These are phyloP conservation scores for Melampsora larici-populina DNA, from an alignment of 1,284 basidiomycete genomes.

Conservation along the genomic window DNA sequence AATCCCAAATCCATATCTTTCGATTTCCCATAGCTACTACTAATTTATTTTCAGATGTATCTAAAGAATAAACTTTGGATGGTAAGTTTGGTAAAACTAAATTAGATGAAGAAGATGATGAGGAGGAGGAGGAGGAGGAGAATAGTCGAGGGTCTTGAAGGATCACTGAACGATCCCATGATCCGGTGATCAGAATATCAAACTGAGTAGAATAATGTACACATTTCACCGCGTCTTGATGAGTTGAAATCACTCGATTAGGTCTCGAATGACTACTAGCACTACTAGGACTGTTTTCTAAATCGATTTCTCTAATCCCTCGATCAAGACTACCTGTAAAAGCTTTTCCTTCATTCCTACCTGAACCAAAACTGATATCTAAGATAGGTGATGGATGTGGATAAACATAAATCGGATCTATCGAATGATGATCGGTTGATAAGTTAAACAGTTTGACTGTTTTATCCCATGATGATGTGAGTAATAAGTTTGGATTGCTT, in stretches of 20 bases:
- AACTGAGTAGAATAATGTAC: constrained; percentile 24
- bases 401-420: constrained; percentile 20
- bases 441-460: constrained; percentile 30
- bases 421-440: neutral
- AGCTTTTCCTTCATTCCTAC: constrained; percentile 29
- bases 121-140: constrained; percentile 43
- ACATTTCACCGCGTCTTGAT: constrained; percentile 42
- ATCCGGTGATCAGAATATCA: constrained; percentile 67
- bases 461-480: constrained; percentile 42
- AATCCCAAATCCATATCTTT: constrained; percentile 79
- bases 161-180: constrained; percentile 84
- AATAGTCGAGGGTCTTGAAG: constrained; percentile 71
- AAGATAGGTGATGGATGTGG: constrained; percentile 35
- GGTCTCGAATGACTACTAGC: neutral
- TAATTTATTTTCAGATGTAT: constrained; percentile 67
- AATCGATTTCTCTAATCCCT: constrained; percentile 41
- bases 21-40: constrained; percentile 87
- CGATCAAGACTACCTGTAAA: constrained; percentile 39
- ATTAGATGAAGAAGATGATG: constrained; percentile 57
- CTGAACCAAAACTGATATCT: constrained; percentile 32
- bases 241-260: constrained; percentile 38
- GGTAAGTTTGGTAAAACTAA: constrained; percentile 66
- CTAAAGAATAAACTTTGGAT: constrained; percentile 78
- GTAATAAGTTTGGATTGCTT: neutral
- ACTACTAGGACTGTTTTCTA: constrained; percentile 5